Evolutionary conservation across 371 early-diverging fungal genomes (phyloP).

Genomic region (Apophysomyces elegans): DNA sequence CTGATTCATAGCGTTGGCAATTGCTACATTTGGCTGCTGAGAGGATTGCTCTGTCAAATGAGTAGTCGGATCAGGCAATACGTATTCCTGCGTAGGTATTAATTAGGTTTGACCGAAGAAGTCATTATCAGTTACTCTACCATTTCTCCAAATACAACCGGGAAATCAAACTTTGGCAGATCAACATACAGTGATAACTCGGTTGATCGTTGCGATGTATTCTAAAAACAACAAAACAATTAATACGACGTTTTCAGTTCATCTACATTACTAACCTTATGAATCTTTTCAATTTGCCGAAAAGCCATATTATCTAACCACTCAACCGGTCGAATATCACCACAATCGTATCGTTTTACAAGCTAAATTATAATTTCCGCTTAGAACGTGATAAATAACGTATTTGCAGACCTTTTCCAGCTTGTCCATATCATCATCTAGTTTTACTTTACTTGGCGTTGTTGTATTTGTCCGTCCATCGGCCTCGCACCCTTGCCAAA

Average conservation of each 20-base stretch:
- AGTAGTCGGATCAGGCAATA: conserved; percentile 32
- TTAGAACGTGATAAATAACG: background rate
- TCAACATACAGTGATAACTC: conserved; percentile 82
- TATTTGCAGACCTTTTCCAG: conserved; percentile 71
- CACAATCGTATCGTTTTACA: conserved; percentile 82
- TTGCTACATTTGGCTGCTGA: conserved; percentile 28
- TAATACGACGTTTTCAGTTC: background rate
- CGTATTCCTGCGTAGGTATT: conserved; percentile 31
- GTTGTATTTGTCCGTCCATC: conserved; percentile 60
- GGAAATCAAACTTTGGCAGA: conserved; percentile 93
- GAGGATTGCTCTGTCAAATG: conserved; percentile 12
- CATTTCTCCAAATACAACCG: conserved; percentile 87
- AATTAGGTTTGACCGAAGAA: background rate
- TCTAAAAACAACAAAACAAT: conserved; percentile 29
- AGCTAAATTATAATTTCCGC: conserved; percentile 48
- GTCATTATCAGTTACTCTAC: conserved; percentile 22
- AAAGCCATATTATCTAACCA: conserved; percentile 93
- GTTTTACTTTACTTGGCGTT: conserved; percentile 66
- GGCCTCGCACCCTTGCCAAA: conserved; percentile 73
- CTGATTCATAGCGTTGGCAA: conserved; percentile 41
- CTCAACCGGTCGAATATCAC: conserved; percentile 81
- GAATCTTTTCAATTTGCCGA: conserved; percentile 80
- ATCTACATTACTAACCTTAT: conserved; percentile 54
- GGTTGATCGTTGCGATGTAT: conserved; percentile 56
- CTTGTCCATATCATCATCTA: conserved; percentile 78